Evolutionary conservation across 768 basidiomycete genomes (phyloP).

Genomic region (Clavulina sp.): DNA sequence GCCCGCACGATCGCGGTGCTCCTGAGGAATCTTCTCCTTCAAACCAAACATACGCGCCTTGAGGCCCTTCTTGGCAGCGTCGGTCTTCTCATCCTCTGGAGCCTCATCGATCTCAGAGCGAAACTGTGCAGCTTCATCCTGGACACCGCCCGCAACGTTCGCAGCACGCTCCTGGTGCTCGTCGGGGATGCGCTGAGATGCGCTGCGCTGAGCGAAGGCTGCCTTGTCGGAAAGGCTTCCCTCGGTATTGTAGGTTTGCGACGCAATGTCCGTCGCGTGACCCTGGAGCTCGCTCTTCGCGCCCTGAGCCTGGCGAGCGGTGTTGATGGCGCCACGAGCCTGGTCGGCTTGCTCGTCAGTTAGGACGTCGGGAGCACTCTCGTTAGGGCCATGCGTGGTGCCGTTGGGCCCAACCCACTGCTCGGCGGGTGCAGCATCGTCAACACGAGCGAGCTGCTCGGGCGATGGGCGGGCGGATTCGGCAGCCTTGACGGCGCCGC

Average conservation of each 20-base stretch:
- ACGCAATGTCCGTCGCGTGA: constrained; percentile 12
- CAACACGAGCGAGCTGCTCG: constrained; percentile 42
- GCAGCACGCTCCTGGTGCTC: constrained; percentile 20
- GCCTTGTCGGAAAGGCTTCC: constrained; percentile 5
- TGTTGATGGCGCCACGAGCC: not conserved
- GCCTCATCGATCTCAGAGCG: constrained; percentile 1
- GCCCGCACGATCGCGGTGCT: constrained; percentile 40
- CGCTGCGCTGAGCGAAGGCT: constrained; percentile 11
- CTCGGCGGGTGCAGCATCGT: constrained; percentile 50
- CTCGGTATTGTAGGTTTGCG: constrained; percentile 3
- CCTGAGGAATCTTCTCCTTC: constrained; percentile 43
- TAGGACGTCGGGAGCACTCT: not conserved
- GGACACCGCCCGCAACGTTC: constrained; percentile 17
- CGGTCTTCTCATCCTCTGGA: constrained; percentile 7
- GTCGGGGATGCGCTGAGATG: constrained; percentile 19
- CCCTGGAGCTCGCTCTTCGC: constrained; percentile 3
- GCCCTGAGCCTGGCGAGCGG: not conserved
- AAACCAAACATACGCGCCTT: constrained; percentile 24
- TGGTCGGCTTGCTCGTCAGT: not conserved
- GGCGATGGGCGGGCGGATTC: constrained; percentile 46
- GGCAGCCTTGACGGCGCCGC: constrained; percentile 52
- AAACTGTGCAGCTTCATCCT: constrained; percentile 10
- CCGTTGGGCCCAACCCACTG: constrained; percentile 33
- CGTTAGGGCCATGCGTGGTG: constrained; percentile 9
- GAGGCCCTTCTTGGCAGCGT: constrained; percentile 12